Base-by-base conservation (phyloP, 257 asterid species). In the Salvia rosmarinus region DNA sequence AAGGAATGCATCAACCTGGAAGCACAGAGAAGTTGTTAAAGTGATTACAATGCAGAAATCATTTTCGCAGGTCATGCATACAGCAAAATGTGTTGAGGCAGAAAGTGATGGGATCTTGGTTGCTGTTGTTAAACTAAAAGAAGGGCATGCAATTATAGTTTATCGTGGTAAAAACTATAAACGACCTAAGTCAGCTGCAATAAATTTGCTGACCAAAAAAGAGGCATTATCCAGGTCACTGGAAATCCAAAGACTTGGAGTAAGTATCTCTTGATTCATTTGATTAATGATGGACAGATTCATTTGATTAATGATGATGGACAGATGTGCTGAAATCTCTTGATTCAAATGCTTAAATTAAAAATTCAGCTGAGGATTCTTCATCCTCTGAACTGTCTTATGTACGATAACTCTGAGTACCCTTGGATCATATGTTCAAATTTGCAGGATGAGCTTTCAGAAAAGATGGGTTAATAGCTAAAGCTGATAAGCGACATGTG, bases 1-100 rank as follows among this genome's bases (percentile, higher is more conserved):
- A 91, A 79, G 91, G 96, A 75, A 82, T 94, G 73, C 89, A 84
- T 82, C 98, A 94, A 86, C 96, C 70, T 91, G 98, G 99, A 94
- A 94, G 77, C 95, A 87, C 85, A 88, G 87, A 81, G 99, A 94
- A 81, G 75, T 91, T 14, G 96, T 85, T 60, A 91, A 91, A 82
- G 96, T 91, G 74, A 83, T 94, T 55, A 89, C 99, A n/a, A 86
- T 89, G 92, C 97, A 94, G 85, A 85, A 79, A 80, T 77, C 32
- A 42, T 74, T 85, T 70, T 78, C 95, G 25, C 96, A 85, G 84
- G 86, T 94, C 71, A 77, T 74, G 79, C 66, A 68, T 37, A 89
- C 96, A 59, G 95, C 96, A 25, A 86, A 84, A 75, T 52, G 56
- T 70, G 87, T 94, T 7, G 90, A 82, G 82, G 77, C 83, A 49